A percentile compares a stretch with the other conserved stretches of the same genome.
Conservation (phyloP, 345 rosid genomes). For the Gossypium stocksii region DNA sequence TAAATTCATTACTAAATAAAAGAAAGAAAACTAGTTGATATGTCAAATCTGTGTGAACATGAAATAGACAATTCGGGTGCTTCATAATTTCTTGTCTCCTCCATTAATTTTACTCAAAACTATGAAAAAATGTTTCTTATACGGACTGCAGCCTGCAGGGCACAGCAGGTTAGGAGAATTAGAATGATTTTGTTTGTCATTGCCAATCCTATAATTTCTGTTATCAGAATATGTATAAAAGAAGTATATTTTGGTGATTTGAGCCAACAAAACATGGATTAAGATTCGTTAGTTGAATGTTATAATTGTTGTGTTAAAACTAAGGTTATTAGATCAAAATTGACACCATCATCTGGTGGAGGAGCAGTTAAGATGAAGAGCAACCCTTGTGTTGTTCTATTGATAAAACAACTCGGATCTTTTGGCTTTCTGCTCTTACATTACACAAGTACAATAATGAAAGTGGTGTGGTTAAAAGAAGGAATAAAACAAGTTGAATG, state of each 20-base stretch:
- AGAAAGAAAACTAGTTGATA: neutral
- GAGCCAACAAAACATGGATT: constrained; percentile 1
- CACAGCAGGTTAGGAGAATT: neutral
- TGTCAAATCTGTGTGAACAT: constrained; percentile 1
- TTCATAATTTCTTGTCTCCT: constrained; percentile 9
- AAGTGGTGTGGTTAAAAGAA: neutral
- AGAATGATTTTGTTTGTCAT: neutral
- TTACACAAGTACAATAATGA: neutral
- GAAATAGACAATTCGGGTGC: constrained; percentile 5
- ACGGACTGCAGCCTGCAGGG: no score
- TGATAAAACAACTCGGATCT: neutral
- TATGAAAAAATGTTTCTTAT: no score
- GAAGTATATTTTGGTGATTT: neutral
- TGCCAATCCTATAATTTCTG: constrained; percentile 3
- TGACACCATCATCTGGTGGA: neutral
- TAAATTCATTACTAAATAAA: neutral
- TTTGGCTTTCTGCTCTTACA: neutral
- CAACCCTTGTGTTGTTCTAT: neutral
- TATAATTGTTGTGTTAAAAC: neutral
- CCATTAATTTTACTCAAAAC: neutral
- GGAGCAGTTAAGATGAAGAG: no score
- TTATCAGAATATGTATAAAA: neutral
- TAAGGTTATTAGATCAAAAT: neutral
- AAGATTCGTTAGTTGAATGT: neutral
- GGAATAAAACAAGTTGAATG: neutral